Evolutionary conservation across 2,329 filamentous ascomycete genomes (phyloP), one percentile per base, ranked within the genome.

Genomic region (Venturia carpophila): DNA sequence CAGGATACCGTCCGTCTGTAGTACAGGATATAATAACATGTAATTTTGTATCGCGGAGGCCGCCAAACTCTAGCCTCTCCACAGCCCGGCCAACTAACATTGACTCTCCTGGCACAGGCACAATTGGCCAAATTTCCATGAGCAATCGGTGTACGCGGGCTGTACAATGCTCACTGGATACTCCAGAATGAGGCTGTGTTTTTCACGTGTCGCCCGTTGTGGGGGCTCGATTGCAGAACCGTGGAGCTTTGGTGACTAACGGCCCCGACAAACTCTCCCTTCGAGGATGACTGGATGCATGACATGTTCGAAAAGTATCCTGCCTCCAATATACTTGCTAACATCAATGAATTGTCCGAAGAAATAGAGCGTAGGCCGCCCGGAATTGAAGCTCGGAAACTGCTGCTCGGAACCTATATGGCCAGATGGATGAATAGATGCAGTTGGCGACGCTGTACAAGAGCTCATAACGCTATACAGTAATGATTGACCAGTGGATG

Each of bases 281-380:
- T 47, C 19, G n/a, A 24, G 19, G n/a, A 47, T 19, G n/a, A n/a
- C n/a, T n/a, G n/a, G n/a, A 47, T 47, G 45, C 45, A 9, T 24
- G 45, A 21, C 45, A 21, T n/a, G n/a, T 24, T 11, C n/a, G n/a
- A 41, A 10, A 41, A 41, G 15, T 9, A 11, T 34, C n/a, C n/a
- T 9, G 17, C 45, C 45, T 49, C 7, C 45, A n/a, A n/a, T n/a
- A n/a, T n/a, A n/a, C n/a, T n/a, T n/a, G n/a, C n/a, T n/a, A n/a
- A n/a, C 0, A 69, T 75, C 4, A 70, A 69, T 15, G 73, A 75
- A 43, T 67, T 75, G 0, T 67, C 72, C 21, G 73, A 75, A 61
- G 69, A 73, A 24, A 66, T 66, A 21, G 64, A 66, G 24, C 17
- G 45, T 5, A n/a, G 45, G 9, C 64, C 64, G 17, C 64, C 61